Conservation (phyloP, 2,329 filamentous ascomycete species). For the Colletotrichum melonis region DNA sequence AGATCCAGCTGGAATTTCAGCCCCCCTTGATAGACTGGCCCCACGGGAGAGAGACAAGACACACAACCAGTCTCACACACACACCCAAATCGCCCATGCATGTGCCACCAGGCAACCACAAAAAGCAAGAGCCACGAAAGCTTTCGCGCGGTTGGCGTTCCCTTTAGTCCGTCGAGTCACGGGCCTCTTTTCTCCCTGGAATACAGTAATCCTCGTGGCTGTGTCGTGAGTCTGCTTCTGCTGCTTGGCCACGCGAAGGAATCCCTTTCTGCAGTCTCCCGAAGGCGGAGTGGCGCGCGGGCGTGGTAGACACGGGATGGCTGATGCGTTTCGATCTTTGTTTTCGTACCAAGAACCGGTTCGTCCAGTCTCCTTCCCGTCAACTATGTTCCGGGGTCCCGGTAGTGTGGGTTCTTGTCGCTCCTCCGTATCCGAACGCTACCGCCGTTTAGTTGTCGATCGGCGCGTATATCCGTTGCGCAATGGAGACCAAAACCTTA, state of each 20-base stretch:
- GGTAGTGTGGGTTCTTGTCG: not conserved
- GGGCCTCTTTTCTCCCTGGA: not conserved
- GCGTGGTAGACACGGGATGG: not conserved
- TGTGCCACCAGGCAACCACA: slow-evolving; percentile 14
- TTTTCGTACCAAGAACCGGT: not conserved
- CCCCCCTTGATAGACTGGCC: not conserved
- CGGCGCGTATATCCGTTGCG: not conserved
- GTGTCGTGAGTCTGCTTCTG: not conserved
- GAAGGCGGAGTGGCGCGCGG: not conserved
- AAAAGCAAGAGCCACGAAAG: not conserved
- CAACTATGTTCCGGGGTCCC: not conserved
- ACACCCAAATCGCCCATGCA: slow-evolving; percentile 7
- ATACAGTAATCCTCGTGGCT: not conserved
- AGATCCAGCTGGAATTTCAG: slow-evolving; percentile 16
- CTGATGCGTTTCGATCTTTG: not conserved
- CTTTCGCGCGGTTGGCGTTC: not conserved
- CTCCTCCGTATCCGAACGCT: slow-evolving; percentile 1
- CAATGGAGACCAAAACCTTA: not conserved
- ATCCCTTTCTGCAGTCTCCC: not conserved
- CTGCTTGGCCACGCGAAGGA: not conserved
- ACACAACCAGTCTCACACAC: not conserved
- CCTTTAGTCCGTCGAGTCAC: not conserved
- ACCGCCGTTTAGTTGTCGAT: not conserved
- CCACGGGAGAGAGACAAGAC: not conserved
- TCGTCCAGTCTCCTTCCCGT: not conserved